Percentiles rank a stretch among this genome's conserved stretches.
Evolutionary conservation across 495 filamentous ascomycete genomes (phyloP).

Genomic region (Hypoxylon trugodes): DNA sequence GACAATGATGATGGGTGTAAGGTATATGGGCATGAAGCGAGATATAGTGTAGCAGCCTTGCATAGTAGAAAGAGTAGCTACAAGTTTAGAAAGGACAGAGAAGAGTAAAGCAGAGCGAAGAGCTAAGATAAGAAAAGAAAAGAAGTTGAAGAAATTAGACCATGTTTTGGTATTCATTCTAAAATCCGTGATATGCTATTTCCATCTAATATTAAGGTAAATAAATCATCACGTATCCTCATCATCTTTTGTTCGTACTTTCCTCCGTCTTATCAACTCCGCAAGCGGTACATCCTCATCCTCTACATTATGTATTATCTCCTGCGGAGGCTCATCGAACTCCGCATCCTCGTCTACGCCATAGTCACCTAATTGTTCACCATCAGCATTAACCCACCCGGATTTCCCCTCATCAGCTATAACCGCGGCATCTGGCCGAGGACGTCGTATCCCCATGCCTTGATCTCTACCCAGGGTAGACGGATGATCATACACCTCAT

Average conservation of each 20-base stretch:
- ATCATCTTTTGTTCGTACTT: conserved; percentile 43
- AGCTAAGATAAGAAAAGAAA: conserved; percentile 2
- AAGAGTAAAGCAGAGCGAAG: neutral
- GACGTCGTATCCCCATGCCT: conserved; percentile 28
- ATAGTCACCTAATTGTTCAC: conserved; percentile 86
- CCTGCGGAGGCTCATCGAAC: conserved; percentile 63
- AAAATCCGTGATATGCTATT: too few relatives aligned
- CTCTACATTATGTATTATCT: conserved; percentile 6
- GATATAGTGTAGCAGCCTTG: conserved; percentile 25
- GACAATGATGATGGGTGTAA: neutral
- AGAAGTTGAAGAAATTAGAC: conserved; percentile 6
- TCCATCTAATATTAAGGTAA: too few relatives aligned
- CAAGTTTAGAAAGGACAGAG: conserved; percentile 18
- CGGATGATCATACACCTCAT: conserved; percentile 45
- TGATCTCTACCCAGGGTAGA: too few relatives aligned
- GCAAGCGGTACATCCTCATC: conserved; percentile 84
- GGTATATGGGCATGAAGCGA: neutral
- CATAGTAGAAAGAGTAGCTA: conserved; percentile 32
- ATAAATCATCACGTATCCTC: conserved; percentile 28
- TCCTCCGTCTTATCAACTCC: conserved; percentile 66
- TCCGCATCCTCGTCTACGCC: conserved; percentile 88
- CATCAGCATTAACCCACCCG: conserved; percentile 84
- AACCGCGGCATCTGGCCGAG: neutral
- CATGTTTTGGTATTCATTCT: neutral
- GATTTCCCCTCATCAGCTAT: conserved; percentile 60